Base-by-base conservation (phyloP, 768 basidiomycete genomes). In the Lactarius sp. region DNA sequence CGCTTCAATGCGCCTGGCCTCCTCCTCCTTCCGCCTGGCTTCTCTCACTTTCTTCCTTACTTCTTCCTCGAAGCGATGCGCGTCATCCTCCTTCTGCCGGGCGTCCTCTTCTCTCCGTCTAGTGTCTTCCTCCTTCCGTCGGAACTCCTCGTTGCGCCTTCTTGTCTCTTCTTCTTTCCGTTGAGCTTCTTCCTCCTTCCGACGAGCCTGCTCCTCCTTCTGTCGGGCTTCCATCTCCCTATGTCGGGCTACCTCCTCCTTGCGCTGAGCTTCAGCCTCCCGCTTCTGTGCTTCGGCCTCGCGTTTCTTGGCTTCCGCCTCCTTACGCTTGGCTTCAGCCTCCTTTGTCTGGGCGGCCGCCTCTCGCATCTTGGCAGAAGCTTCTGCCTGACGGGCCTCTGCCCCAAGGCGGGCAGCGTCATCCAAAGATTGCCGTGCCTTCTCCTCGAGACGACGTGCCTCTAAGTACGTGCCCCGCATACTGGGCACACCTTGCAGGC, bases 111-210 rank as follows among this genome's bases (percentile, higher is more conserved):
- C 72, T 47, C 60, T 61, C 31, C 70, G 69, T 58, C 60, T 69
- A 1, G 73, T 69, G 36, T 79, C 79, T 18, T 77, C 77, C 33
- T 73, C 75, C 44, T 62, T 69, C 55, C 56, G 62, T 57, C 54
- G 67, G 9, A 71, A 67, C n/a, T 73, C 72, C 60, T 72, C 70
- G 47, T 75, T 72, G 5, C 70, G 73, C 46, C 42, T 61, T 46
- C 50, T 68, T 3, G 72, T 69, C 9, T 71, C 72, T 42, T 72
- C 70, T 22, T 75, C 73, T 4, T 71, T 74, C 54, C 66, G 69
- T 37, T 49, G 70, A 16, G 72, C 76, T 13, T 76, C 76, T 41
- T 75, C 73, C 55, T 77, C 73, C 55, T 66, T 70, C 47, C 56
- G 27, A 27, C 27, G 62, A 9, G 64, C 62, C 70, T 73, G 67